A percentile compares a stretch with the other conserved stretches of the same genome.
Evolutionary conservation across 192 early-diverging fungal species (phyloP).

Genomic region (Umbelopsis vinacea): DNA sequence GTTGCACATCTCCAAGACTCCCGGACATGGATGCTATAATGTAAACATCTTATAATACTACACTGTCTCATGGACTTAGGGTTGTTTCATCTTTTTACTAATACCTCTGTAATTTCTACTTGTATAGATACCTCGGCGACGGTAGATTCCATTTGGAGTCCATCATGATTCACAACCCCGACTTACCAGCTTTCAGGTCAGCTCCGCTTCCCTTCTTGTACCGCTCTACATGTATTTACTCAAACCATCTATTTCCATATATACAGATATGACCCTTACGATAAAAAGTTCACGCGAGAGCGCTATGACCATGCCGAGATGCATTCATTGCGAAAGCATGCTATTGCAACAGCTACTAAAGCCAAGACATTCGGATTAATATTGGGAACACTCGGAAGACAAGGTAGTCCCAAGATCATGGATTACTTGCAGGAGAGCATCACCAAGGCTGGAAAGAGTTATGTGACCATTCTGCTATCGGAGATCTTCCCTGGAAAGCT

Average conservation of each 20-base stretch:
- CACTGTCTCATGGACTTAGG: too few species aligned
- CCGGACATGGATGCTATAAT: conserved; percentile 76
- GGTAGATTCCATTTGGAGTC: conserved; percentile 98
- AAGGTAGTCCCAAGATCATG: conserved; percentile 92
- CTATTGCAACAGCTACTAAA: conserved; percentile 74
- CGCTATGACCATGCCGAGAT: conserved; percentile 93
- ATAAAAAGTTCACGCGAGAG: conserved; percentile 90
- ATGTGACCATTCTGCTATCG: conserved; percentile 81
- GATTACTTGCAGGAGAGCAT: conserved; percentile 74
- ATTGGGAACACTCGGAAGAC: conserved; percentile 93
- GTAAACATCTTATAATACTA: conserved; percentile 35
- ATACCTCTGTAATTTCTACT: too few species aligned
- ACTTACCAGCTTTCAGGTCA: conserved; percentile 81
- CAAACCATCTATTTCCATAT: conserved; percentile 12
- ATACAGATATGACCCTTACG: conserved; percentile 91
- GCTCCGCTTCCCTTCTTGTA: neutral
- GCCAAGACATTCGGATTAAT: conserved; percentile 90
- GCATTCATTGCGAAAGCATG: conserved; percentile 81
- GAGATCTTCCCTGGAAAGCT: conserved; percentile 97
- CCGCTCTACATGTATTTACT: neutral
- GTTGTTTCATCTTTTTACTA: too few species aligned
- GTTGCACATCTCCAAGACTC: conserved; percentile 92
- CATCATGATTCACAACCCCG: conserved; percentile 98
- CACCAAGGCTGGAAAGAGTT: conserved; percentile 60
- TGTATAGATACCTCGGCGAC: conserved; percentile 77